Base-by-base conservation (phyloP, 2,329 filamentous ascomycete genomes). In the Fusarium ambrosium region DNA sequence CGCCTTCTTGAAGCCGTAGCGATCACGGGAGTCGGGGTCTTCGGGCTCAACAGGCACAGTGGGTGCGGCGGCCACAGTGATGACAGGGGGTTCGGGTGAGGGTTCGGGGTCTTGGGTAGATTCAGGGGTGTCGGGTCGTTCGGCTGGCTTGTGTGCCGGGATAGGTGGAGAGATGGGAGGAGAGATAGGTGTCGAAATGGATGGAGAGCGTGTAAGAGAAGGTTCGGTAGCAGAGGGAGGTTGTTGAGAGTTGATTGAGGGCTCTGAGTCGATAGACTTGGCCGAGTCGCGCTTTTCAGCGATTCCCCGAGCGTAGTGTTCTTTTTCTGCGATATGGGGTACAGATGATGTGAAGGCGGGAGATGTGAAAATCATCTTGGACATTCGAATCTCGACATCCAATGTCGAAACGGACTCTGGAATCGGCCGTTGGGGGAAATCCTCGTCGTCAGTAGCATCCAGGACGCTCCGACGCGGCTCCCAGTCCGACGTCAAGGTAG, bases 1-100 rank as follows among this genome's bases (percentile, higher is more conserved):
- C 41, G 91, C 89, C 82, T 98, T 98, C 75, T 95, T 94, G 85
- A 98, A 98, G 4, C 96, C 96, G 79, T 98, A 98, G 18, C 94
- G 90, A 81, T 98, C 95, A 64, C 95, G 91, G 20, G 83, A 80
- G 16, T 82, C 82, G 6, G 88, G 86, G 27, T 89, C 88, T 68
- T 90, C 86, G 4, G 85, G 82, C 16, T 86, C 84, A 55, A 55
- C 48, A 20, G 48, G 27, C 11, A 22, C 43, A 2, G 74, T 71
- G 6, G 81, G 82, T 34, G 51, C 27, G 32, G 80, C 74, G 32
- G 80, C 62, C 16, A 68, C 48, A 20, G 79, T 41, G 71, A 81
- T 66, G 70, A 78, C 62, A 68, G 81, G 65, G 71, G 79, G 71
- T 63, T 74, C 37, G 43, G 69, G 61, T 41, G 60, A 39, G 13